Percentiles rank a stretch among this genome's conserved stretches.
phyloP scores from a whole-genome alignment of 305 asterid species.

The Rubia peregrina region DNA sequence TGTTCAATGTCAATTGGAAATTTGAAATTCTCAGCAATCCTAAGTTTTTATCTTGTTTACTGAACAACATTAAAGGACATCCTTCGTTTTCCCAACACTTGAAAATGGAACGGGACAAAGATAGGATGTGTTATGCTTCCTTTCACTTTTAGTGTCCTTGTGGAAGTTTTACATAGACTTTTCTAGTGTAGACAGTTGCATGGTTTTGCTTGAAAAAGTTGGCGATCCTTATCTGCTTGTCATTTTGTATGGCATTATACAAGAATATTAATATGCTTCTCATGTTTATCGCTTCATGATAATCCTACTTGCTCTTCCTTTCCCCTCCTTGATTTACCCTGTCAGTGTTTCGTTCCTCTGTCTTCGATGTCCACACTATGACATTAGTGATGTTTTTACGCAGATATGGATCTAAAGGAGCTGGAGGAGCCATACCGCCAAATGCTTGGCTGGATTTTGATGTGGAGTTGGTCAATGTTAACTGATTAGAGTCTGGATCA shows the following conservation, averaged over 20 bases:
- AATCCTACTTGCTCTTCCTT: neutral
- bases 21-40: neutral
- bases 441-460: conserved; percentile 81
- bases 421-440: conserved; percentile 53
- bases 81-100: neutral
- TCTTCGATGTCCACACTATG: neutral
- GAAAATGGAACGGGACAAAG: neutral
- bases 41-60: neutral
- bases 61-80: too few species aligned
- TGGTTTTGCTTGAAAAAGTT: neutral
- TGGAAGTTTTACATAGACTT: neutral
- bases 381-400: conserved; percentile 12
- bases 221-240: neutral
- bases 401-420: conserved; percentile 76
- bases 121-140: neutral
- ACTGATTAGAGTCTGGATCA: conserved; percentile 19
- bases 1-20: neutral
- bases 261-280: neutral
- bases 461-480: conserved; percentile 69
- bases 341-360: neutral
- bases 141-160: neutral
- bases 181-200: neutral
- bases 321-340: neutral
- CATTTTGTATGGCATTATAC: neutral
- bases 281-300: neutral